These are phyloP conservation scores for Solioccasus polychromus DNA, from an alignment of 768 basidiomycete species.

Conservation along the genomic window DNA sequence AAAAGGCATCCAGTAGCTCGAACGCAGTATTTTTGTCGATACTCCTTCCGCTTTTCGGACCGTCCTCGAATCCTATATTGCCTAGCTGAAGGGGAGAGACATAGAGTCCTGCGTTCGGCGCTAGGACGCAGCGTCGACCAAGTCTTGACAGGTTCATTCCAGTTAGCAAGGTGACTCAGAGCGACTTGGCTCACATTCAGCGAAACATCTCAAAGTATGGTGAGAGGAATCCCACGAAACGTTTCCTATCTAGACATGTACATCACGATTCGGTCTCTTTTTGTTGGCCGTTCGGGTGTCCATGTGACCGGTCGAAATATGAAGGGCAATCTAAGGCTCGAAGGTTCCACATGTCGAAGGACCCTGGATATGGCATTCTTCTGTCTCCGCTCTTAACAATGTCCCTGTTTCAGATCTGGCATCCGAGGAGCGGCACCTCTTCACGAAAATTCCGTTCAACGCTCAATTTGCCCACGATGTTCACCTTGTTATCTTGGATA, in stretches of 20 bases:
- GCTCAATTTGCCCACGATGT: background rate
- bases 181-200: background rate
- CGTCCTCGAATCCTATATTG: background rate
- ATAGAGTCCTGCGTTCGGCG: background rate
- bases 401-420: no score
- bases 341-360: no score
- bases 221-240: background rate
- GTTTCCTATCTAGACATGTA: background rate
- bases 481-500: background rate
- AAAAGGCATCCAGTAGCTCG: background rate
- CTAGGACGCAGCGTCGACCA: background rate
- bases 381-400: no score
- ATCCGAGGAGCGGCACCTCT: no score
- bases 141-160: no score
- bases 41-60: background rate
- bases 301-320: no score
- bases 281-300: no score
- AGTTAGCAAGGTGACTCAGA: no score
- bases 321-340: no score
- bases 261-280: no score
- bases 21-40: background rate
- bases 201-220: background rate
- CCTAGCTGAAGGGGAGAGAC: slow-evolving; percentile 1
- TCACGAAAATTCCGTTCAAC: background rate
- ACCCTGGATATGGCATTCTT: no score